phyloP scores from a whole-genome alignment of 2,329 filamentous ascomycete genomes.

The Apiospora phragmitis region DNA sequence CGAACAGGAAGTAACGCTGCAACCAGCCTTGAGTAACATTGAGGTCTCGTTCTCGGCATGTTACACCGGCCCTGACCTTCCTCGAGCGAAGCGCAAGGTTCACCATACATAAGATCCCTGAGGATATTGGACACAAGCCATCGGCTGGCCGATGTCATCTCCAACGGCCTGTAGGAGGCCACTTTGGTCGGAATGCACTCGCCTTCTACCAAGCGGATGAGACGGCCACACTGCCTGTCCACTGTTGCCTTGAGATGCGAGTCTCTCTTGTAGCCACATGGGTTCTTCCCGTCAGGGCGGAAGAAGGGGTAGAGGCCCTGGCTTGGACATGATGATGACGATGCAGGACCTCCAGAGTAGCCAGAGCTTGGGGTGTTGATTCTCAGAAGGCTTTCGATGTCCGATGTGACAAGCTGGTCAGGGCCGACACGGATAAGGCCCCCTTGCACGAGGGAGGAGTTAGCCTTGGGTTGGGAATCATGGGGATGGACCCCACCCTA shows the following conservation, averaged over 20 bases:
- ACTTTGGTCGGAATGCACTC: slow-evolving; percentile 35
- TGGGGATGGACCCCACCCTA: background rate
- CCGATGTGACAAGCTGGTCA: slow-evolving; percentile 23
- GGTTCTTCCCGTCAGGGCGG: background rate
- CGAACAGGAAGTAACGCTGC: background rate
- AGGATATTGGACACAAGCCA: slow-evolving; percentile 48
- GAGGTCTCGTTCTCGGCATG: no score
- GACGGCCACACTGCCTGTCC: slow-evolving; percentile 18
- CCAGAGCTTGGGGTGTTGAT: background rate
- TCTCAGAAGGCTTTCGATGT: slow-evolving; percentile 15
- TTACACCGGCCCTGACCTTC: background rate
- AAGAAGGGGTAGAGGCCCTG: background rate
- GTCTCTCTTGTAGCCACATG: background rate
- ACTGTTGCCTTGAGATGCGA: slow-evolving; percentile 17
- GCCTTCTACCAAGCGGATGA: slow-evolving; percentile 38
- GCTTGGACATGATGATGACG: background rate
- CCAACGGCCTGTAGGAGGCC: slow-evolving; percentile 29
- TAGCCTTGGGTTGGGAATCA: background rate
- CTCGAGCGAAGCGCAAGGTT: slow-evolving; percentile 35
- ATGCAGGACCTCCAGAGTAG: background rate
- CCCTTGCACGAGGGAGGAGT: slow-evolving; percentile 10
- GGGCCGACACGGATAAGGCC: slow-evolving; percentile 22
- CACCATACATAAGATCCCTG: slow-evolving; percentile 41
- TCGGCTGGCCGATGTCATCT: slow-evolving; percentile 38
- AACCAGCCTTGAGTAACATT: background rate